A percentile compares a stretch with the other conserved stretches of the same genome.
Conservation (phyloP, 2,329 filamentous ascomycete genomes). For the Zasmidium angulare region DNA sequence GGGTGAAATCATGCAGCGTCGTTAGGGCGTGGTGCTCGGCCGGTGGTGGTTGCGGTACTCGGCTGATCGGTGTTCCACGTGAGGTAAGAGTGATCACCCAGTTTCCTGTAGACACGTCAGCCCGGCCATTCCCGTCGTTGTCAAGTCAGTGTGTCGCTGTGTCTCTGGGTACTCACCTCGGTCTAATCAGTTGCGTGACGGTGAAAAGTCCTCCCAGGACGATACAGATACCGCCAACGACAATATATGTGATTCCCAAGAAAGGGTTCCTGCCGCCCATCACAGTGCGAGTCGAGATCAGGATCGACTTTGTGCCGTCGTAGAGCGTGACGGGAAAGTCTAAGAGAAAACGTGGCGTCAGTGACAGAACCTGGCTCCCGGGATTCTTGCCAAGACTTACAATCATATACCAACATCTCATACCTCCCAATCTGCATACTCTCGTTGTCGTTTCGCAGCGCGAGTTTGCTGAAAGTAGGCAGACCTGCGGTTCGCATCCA, state of each 20-base stretch:
- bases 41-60: slow-evolving; percentile 54
- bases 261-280: slow-evolving; percentile 96
- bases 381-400: slow-evolving; percentile 54
- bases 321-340: slow-evolving; percentile 79
- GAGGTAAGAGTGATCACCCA: slow-evolving; percentile 88
- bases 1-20: slow-evolving; percentile 29
- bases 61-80: slow-evolving; percentile 83
- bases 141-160: neutral
- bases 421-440: slow-evolving; percentile 72
- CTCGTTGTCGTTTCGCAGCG: slow-evolving; percentile 73
- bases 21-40: slow-evolving; percentile 37
- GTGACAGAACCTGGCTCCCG: slow-evolving; percentile 11
- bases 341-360: slow-evolving; percentile 40
- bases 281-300: slow-evolving; percentile 85
- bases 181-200: slow-evolving; percentile 84
- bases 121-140: slow-evolving; percentile 10
- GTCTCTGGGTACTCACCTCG: slow-evolving; percentile 74
- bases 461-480: slow-evolving; percentile 92
- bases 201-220: slow-evolving; percentile 86
- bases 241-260: slow-evolving; percentile 92
- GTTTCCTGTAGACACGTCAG: slow-evolving; percentile 63
- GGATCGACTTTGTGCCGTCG: slow-evolving; percentile 82
- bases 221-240: slow-evolving; percentile 90
- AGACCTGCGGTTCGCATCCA: slow-evolving; percentile 98
- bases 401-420: slow-evolving; percentile 70